Base-by-base conservation (phyloP, 768 basidiomycete genomes). In the Pisolithus tinctorius region DNA sequence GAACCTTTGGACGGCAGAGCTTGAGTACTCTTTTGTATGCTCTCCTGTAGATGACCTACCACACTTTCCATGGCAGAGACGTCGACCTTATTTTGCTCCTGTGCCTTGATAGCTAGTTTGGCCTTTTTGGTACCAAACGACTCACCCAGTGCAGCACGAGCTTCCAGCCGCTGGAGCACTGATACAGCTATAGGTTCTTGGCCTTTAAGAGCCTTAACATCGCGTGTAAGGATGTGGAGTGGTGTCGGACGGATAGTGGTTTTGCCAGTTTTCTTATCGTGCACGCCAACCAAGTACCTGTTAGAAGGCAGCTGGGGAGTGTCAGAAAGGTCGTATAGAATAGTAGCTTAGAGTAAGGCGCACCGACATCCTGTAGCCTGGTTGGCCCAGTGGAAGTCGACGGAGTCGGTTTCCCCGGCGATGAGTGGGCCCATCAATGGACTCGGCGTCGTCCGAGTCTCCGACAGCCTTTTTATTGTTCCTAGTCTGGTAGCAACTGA, bases 71-170 rank as follows among this genome's bases (percentile, higher is more conserved):
- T 94, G 2, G 92, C 91, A 52, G 76, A 73, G 17, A 88, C 82
- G 70, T 96, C 93, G 36, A 99, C 84, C 65, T 83, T 84, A 70
- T 94, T 95, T 56, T 95, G 80, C 68, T 94, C 93, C 48, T 79
- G 80, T 4, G 92, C 87, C 48, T 80, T 80, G 62, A 97, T 93
- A 27, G 82, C 83, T 8, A 82, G 80, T 66, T 91, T 87, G 42
- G 93, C 91, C 65, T 96, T 98, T 71, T 93, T 90, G 25, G 93
- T 95, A 20, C 95, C 95, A 57, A 99, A 99, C 1, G 88, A 81
- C 65, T 93, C 86, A 30, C 95, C 93, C 1, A 99, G 79, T n/a
- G 80, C 75, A 49, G 80, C 88, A 39, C 84, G 78, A 14, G 84
- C 85, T 47, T 83, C 76, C 38, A 77, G 70, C 52, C 83, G 78